Evolutionary conservation across 495 filamentous ascomycete genomes (phyloP).

Genomic region (Halenospora varia): DNA sequence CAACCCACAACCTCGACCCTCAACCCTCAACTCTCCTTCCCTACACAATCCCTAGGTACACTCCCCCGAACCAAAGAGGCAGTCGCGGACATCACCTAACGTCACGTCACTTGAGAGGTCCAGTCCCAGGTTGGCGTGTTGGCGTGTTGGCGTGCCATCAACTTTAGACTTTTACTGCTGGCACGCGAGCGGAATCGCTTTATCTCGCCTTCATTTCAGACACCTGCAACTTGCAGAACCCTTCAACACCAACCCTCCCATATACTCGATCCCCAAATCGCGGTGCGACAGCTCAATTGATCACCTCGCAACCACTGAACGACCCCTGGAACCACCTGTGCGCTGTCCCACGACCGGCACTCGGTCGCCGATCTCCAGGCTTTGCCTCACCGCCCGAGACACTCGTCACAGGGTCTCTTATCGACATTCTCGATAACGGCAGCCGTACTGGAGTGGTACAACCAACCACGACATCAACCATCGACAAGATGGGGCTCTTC

Average conservation of each 20-base stretch:
- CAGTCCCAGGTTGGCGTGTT: too few relatives aligned
- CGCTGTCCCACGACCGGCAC: neutral
- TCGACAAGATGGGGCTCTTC: conserved; percentile 45
- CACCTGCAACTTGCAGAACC: neutral
- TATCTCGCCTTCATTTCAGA: neutral
- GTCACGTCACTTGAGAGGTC: neutral
- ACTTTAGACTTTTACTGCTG: neutral
- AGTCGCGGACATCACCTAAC: neutral
- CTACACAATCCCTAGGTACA: too few relatives aligned
- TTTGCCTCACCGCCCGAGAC: neutral
- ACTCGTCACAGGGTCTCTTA: neutral
- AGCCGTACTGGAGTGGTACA: neutral
- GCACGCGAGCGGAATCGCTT: neutral
- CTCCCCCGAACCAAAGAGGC: neutral
- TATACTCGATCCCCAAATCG: neutral
- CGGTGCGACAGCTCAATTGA: neutral
- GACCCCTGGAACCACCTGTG: neutral
- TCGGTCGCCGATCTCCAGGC: neutral
- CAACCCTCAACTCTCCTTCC: too few relatives aligned
- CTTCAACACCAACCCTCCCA: neutral
- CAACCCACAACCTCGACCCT: too few relatives aligned
- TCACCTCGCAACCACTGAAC: neutral
- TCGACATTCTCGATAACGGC: neutral
- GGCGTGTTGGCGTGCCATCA: neutral
- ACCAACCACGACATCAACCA: neutral